phyloP scores from a whole-genome alignment of 1,139 yeast genomes.

The Pneumocystis murina region DNA sequence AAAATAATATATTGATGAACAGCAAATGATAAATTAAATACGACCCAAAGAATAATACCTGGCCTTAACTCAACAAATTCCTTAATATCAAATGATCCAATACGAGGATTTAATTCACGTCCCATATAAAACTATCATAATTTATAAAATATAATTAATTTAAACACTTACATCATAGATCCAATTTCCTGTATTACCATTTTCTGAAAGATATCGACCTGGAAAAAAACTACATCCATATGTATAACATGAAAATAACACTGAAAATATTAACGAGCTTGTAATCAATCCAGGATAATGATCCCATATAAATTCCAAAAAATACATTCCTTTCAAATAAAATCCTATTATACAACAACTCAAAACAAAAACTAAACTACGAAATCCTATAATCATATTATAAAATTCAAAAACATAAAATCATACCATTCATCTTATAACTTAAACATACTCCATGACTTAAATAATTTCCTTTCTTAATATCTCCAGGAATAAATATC shows the following conservation, averaged over 20 bases:
- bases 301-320: slow-evolving; percentile 56
- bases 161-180: slow-evolving; percentile 40
- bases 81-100: slow-evolving; percentile 62
- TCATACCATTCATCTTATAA: slow-evolving; percentile 72
- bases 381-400: slow-evolving; percentile 9
- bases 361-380: slow-evolving; percentile 12
- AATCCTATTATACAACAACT: slow-evolving; percentile 9
- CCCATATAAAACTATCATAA: slow-evolving; percentile 67
- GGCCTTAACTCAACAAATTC: slow-evolving; percentile 90
- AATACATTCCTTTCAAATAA: slow-evolving; percentile 47
- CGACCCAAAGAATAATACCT: slow-evolving; percentile 74
- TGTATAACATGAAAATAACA: slow-evolving; percentile 46
- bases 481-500: slow-evolving; percentile 55
- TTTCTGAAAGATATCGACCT: slow-evolving; percentile 55
- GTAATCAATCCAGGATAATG: slow-evolving; percentile 52
- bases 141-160: not conserved
- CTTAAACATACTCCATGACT: slow-evolving; percentile 58
- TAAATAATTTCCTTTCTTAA: slow-evolving; percentile 48
- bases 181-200: slow-evolving; percentile 67
- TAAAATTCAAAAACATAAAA: slow-evolving; percentile 32
- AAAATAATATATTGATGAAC: slow-evolving; percentile 57
- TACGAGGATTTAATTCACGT: slow-evolving; percentile 82
- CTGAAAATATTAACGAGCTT: slow-evolving; percentile 49
- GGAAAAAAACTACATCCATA: slow-evolving; percentile 48
- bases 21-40: slow-evolving; percentile 62